Conservation (phyloP, 208 protist genomes). For the Angomonas ambiguus region DNA sequence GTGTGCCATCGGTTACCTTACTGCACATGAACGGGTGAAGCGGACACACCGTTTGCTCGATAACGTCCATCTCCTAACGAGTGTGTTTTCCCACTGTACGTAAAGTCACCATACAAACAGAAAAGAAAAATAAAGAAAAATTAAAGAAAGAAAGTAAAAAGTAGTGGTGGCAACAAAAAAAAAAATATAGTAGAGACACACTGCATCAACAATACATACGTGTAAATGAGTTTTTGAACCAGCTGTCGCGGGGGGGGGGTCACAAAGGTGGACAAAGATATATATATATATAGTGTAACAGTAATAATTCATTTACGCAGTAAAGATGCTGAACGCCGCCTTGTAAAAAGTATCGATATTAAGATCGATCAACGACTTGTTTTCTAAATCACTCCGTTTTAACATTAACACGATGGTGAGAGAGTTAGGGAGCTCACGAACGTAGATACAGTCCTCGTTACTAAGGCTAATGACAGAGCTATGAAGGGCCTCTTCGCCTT, state of each 20-base stretch:
- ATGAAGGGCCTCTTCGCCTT: conserved; percentile 15
- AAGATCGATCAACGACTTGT: conserved; percentile 70
- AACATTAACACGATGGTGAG: conserved; percentile 86
- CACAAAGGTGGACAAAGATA: neutral
- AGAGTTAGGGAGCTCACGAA: conserved; percentile 78
- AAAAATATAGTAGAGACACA: conserved; percentile 6
- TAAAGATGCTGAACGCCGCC: conserved; percentile 68
- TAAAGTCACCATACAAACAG: neutral
- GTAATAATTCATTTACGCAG: conserved; percentile 11
- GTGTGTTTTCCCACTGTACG: neutral
- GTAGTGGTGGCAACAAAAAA: neutral
- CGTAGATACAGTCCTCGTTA: conserved; percentile 80
- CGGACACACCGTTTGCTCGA: conserved; percentile 34
- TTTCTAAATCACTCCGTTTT: conserved; percentile 63
- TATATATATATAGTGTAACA: neutral
- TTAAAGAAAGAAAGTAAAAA: neutral
- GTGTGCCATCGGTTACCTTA: neutral
- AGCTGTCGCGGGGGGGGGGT: too few species aligned
- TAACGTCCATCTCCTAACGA: conserved; percentile 33
- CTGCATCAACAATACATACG: neutral
- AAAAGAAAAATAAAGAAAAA: neutral
- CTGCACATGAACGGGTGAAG: conserved; percentile 68
- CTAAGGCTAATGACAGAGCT: conserved; percentile 39
- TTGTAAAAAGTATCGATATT: conserved; percentile 86
- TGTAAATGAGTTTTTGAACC: neutral